Evolutionary conservation across 2,329 filamentous ascomycete genomes (phyloP).

Genomic region (Botryotinia convoluta): DNA sequence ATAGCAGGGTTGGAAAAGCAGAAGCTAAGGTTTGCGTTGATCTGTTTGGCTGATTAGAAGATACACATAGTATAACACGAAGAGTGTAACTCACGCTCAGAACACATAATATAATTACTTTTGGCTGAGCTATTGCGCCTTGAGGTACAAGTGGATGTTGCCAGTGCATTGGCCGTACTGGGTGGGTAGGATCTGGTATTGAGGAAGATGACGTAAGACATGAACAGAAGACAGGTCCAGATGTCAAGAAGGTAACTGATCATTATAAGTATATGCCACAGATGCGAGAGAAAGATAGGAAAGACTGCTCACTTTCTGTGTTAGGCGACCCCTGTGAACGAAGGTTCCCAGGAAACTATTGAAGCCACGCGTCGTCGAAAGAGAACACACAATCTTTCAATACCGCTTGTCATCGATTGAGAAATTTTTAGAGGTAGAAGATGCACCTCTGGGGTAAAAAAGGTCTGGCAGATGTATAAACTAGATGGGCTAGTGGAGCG

Average conservation of each 20-base stretch:
- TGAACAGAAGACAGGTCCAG: neutral
- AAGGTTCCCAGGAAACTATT: neutral
- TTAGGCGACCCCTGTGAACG: fast-evolving
- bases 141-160: neutral
- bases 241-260: neutral
- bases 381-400: neutral
- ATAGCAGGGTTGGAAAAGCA: too few species aligned
- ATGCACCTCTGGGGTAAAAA: neutral
- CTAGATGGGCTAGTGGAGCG: neutral
- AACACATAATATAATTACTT: too few species aligned
- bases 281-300: neutral
- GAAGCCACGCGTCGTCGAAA: neutral
- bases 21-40: too few species aligned
- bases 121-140: neutral
- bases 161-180: neutral
- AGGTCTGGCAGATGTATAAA: neutral
- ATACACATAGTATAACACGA: too few species aligned
- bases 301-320: neutral
- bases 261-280: neutral
- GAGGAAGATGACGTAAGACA: neutral
- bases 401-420: neutral
- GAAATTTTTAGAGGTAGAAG: neutral
- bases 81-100: too few species aligned
- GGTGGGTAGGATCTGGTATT: neutral
- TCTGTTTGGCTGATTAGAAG: too few species aligned